A percentile compares a stretch with the other conserved stretches of the same genome.
Conservation (phyloP, 306 rosid genomes). For the Benincasa hispida region DNA sequence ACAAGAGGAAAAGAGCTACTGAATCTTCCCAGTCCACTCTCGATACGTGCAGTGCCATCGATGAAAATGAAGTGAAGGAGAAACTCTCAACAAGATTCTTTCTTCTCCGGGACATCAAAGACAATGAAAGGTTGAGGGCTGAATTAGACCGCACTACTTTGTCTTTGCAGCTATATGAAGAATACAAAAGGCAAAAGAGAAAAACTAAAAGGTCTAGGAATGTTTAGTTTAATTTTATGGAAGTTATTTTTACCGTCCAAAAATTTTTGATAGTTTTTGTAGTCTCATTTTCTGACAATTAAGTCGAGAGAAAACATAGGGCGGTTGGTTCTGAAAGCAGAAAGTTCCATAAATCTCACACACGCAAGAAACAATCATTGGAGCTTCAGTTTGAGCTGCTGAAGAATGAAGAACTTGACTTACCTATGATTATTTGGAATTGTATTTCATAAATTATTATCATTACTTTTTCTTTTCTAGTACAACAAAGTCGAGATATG, state of each 20-base stretch:
- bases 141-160: constrained; percentile 40
- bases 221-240: neutral
- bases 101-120: constrained; percentile 62
- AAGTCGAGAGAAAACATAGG: too few species aligned
- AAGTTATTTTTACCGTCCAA: neutral
- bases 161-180: constrained; percentile 47
- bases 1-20: constrained; percentile 36
- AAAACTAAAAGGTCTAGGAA: constrained; percentile 8
- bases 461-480: too few species aligned
- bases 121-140: constrained; percentile 53
- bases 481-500: too few species aligned
- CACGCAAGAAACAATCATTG: neutral
- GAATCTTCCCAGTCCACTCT: constrained; percentile 19
- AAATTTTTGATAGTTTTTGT: neutral
- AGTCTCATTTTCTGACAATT: neutral
- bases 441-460: too few species aligned
- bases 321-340: too few species aligned
- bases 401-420: too few species aligned
- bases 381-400: too few species aligned
- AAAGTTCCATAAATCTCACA: neutral
- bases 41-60: constrained; percentile 12
- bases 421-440: too few species aligned
- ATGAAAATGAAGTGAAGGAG: constrained; percentile 41
- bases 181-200: constrained; percentile 51
- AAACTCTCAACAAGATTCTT: constrained; percentile 52